phyloP scores from a whole-genome alignment of 768 basidiomycete genomes.

The Polyporus arcularius region DNA sequence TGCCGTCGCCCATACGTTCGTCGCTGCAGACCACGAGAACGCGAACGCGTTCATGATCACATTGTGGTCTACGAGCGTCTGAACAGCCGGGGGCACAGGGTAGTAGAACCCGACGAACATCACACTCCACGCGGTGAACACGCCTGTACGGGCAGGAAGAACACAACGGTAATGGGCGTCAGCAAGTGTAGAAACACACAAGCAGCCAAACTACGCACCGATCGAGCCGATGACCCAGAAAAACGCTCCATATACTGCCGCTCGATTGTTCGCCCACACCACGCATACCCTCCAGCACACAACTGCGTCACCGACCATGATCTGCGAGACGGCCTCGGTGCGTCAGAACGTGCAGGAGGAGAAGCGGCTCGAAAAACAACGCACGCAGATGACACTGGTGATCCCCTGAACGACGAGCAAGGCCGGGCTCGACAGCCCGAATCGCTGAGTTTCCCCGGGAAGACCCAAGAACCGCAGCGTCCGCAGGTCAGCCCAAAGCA shows the following conservation, averaged over 20 bases:
- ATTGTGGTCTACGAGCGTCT: neutral
- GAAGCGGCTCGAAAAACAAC: neutral
- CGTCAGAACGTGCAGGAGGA: neutral
- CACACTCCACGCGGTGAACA: slow-evolving; percentile 3
- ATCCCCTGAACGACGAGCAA: neutral
- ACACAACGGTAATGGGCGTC: neutral
- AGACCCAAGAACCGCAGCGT: neutral
- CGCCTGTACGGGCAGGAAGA: neutral
- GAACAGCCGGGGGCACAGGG: neutral
- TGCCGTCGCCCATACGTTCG: slow-evolving; percentile 1
- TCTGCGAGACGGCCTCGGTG: neutral
- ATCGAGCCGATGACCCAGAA: slow-evolving; percentile 3
- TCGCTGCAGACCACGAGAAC: slow-evolving; percentile 4
- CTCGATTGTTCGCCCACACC: neutral
- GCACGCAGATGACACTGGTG: slow-evolving; percentile 7
- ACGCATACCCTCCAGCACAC: slow-evolving; percentile 6
- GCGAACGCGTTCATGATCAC: slow-evolving; percentile 2
- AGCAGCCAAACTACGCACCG: neutral
- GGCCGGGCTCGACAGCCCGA: neutral
- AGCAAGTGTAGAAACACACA: neutral
- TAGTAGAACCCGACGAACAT: slow-evolving; percentile 9
- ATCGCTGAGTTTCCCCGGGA: neutral
- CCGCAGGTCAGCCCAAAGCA: neutral
- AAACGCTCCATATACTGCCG: neutral
- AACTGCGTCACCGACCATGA: slow-evolving; percentile 1